Base-by-base conservation (phyloP, 192 early-diverging fungal species). In the Linnemannia elongata region DNA sequence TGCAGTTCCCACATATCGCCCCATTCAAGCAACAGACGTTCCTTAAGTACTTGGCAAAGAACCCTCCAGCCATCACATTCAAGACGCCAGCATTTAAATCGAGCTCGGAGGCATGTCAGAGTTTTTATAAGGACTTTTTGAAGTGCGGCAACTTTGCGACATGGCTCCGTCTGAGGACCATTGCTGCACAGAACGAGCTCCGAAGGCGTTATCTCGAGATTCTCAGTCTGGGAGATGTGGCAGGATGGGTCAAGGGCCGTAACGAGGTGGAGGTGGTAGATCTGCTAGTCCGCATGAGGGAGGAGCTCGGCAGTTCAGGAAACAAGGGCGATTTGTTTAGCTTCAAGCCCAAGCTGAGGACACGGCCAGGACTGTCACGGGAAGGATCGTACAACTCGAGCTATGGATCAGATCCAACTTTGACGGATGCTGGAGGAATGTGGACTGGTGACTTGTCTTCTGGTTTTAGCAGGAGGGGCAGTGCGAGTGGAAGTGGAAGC, bases 141-240 rank as follows among this genome's bases (percentile, higher is more conserved):
- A 95, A 96, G 88, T 97, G 97, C 68, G 95, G 96, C 68, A 99
- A 98, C 81, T 99, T 99, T 93, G 97, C 97, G 8, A 95, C 96
- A 2, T 99, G 98, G 98, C 92, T 99, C 36, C 95, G 95, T 18
- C 90, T 94, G 52, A 92, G 96, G 12, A 97, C 95, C 7, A 91
- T 90, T 47, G 94, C 96, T 45, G 94, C 96, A 0, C 95, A 96
- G 87, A 94, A 94, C 45, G 95, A 96, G 74, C 93, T 98, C 91
- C 90, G 94, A 47, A 85, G 88, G 69, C 92, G 95, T 27, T 97
- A 97, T 81, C 83, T 97, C 35, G 91, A 94, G 77, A 93, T 95
- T 69, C 87, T 98, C 41, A 92, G 93, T 76, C 85, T 89, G 12
- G 76, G 85, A 10, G 93, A 95, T 78, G 85, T 95, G 4, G 80